Conservation (phyloP, 768 basidiomycete species). For the Lentinula raphanica region DNA sequence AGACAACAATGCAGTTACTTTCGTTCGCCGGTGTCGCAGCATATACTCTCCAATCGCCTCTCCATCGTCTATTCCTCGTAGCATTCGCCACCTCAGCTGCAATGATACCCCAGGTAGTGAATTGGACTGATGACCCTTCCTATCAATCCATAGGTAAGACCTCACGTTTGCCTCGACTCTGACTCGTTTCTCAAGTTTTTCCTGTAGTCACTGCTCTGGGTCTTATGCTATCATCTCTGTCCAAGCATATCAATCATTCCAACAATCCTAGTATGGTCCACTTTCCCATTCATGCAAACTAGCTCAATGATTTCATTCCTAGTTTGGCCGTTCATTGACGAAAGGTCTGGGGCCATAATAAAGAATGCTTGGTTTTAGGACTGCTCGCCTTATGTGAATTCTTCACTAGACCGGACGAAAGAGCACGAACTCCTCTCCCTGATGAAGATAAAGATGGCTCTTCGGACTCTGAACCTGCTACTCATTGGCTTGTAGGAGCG, state of each 20-base stretch:
- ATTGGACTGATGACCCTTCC: conserved; percentile 42
- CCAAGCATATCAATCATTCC: conserved; percentile 74
- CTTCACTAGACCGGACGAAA: conserved; percentile 32
- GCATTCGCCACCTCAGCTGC: conserved; percentile 46
- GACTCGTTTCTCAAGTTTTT: conserved; percentile 1
- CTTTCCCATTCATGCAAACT: not conserved
- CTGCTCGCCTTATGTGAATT: conserved; percentile 54
- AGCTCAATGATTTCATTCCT: not conserved
- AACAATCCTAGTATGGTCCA: conserved; percentile 64
- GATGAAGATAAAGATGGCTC: conserved; percentile 1
- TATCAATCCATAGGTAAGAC: conserved; percentile 49
- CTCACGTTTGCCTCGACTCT: not conserved
- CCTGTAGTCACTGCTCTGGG: conserved; percentile 61
- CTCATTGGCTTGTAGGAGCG: conserved; percentile 29
- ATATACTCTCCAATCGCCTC: conserved; percentile 45
- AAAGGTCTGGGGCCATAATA: conserved; percentile 67
- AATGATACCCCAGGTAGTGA: conserved; percentile 45
- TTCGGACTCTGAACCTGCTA: not conserved
- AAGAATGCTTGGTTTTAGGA: conserved; percentile 55
- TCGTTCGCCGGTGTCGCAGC: conserved; percentile 51
- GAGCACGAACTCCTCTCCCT: not conserved
- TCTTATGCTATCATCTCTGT: conserved; percentile 56
- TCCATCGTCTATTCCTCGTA: conserved; percentile 53
- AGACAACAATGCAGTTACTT: conserved; percentile 41
- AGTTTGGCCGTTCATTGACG: conserved; percentile 80